Percentiles rank a stretch among this genome's conserved stretches.
Conservation (phyloP, 768 basidiomycete genomes). For the Tylopilus subfusipes region DNA sequence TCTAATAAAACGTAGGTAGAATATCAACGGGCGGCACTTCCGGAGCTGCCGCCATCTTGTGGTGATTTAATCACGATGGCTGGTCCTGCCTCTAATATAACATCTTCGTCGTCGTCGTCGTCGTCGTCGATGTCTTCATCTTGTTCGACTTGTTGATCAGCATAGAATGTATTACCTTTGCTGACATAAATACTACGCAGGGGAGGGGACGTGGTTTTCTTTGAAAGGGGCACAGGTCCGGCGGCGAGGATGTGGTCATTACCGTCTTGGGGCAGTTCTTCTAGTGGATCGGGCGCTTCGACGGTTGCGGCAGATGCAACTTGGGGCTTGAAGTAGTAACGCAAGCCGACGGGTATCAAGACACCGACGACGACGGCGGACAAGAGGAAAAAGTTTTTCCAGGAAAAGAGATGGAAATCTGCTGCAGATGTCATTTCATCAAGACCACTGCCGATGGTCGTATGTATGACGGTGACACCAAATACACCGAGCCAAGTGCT, state of each 20-base stretch:
- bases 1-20: constrained; percentile 11
- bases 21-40: constrained; percentile 20
- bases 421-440: constrained; percentile 93
- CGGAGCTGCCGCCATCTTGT: constrained; percentile 22
- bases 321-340: constrained; percentile 76
- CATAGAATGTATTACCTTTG: constrained; percentile 38
- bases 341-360: constrained; percentile 87
- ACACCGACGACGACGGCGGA: constrained; percentile 85
- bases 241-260: constrained; percentile 53
- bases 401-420: constrained; percentile 92
- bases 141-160: constrained; percentile 47
- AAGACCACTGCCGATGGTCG: constrained; percentile 87
- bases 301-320: constrained; percentile 39
- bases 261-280: constrained; percentile 32
- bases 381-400: constrained; percentile 84
- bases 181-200: constrained; percentile 32
- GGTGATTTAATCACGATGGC: constrained; percentile 44
- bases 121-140: constrained; percentile 62
- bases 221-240: constrained; percentile 46
- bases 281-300: constrained; percentile 34
- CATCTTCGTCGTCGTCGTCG: constrained; percentile 62
- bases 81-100: constrained; percentile 75
- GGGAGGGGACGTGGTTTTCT: constrained; percentile 38
- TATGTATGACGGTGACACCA: constrained; percentile 91
- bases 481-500: constrained; percentile 89